Base-by-base conservation (phyloP, 345 rosid genomes). In the Limnanthes douglasii region DNA sequence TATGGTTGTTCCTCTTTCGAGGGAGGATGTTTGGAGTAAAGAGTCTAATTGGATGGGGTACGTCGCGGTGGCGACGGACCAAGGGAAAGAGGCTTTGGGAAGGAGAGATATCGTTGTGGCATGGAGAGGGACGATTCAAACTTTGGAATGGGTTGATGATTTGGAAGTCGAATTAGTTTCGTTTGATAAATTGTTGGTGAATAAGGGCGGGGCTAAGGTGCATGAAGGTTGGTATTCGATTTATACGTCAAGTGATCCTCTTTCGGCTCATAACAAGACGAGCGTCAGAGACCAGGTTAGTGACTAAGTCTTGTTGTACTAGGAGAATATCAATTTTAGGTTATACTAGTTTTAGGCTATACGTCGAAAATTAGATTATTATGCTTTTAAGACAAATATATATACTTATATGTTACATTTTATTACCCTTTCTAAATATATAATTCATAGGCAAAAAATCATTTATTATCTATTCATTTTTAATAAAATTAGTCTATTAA, bases 221-320 rank as follows among this genome's bases (percentile, higher is more conserved):
- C 71, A 61, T 23, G 24, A 56, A 19, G 86, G 78, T 33, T 72
- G 64, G 61, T 69, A 36, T 16, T 57, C 73, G 2, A 7, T 69
- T 37, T 72, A 69, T 44, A 66, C 73, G 3, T 55, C 81, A 5
- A 46, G 58, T 13, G 59, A 69, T 50, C 39, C 73, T 0, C 26
- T 21, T 2, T 74, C 85, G 0, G 50, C 38, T 21, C 69, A 27
- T 24, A 62, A 50, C 20, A 58, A 41, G 7, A 60, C 57, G 3
- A 62, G 82, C 9, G 93, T 72, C 7, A 59, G 60, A 54, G 62
- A 70, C 2, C 86, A 79, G 84, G 90, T 73, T 43, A 18, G 2
- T 16, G 10, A 37, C 3, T 15, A 6, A 20, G 2, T 34, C 21
- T 34, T 15, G 9, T 34, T 15, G 8, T 1, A 7, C 8, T 5